These are phyloP conservation scores for Fusarium brachygibbosum DNA, from an alignment of 2,329 filamentous ascomycete species.

Conservation along the genomic window DNA sequence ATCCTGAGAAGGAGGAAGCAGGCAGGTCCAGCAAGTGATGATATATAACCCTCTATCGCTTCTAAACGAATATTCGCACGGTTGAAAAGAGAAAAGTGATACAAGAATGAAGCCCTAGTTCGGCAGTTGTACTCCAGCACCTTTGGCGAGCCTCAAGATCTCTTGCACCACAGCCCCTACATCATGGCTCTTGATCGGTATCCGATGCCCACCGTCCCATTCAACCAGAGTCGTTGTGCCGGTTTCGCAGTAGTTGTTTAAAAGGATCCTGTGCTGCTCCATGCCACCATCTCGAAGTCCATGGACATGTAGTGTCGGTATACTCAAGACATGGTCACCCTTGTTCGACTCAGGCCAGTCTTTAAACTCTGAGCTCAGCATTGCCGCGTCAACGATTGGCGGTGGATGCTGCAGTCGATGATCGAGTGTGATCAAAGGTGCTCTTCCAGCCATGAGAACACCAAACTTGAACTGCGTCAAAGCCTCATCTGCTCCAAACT, in stretches of 20 bases:
- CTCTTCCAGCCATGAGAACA: slow-evolving; percentile 54
- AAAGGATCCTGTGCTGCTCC: slow-evolving; percentile 62
- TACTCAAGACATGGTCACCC: slow-evolving; percentile 50
- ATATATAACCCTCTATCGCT: background rate
- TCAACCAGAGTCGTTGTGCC: slow-evolving; percentile 71
- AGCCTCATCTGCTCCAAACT: slow-evolving; percentile 48
- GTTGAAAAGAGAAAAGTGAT: background rate
- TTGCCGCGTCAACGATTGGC: slow-evolving; percentile 44
- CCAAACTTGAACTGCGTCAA: slow-evolving; percentile 53
- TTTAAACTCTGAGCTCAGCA: slow-evolving; percentile 44
- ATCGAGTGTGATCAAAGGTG: slow-evolving; percentile 52
- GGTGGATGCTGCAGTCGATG: slow-evolving; percentile 68
- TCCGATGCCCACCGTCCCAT: slow-evolving; percentile 79
- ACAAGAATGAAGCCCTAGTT: slow-evolving; percentile 6
- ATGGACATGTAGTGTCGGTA: slow-evolving; percentile 56
- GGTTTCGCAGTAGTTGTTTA: slow-evolving; percentile 70
- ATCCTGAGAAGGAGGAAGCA: background rate
- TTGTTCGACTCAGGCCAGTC: slow-evolving; percentile 64
- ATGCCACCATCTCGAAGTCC: slow-evolving; percentile 73
- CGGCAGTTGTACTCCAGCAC: slow-evolving; percentile 4
- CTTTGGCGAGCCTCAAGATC: slow-evolving; percentile 48
- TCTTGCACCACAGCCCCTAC: slow-evolving; percentile 61
- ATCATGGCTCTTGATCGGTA: slow-evolving; percentile 77
- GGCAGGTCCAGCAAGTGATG: background rate
- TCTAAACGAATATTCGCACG: background rate